phyloP scores from a whole-genome alignment of 78 protist species.

The Chrysochromulina tobinii region DNA sequence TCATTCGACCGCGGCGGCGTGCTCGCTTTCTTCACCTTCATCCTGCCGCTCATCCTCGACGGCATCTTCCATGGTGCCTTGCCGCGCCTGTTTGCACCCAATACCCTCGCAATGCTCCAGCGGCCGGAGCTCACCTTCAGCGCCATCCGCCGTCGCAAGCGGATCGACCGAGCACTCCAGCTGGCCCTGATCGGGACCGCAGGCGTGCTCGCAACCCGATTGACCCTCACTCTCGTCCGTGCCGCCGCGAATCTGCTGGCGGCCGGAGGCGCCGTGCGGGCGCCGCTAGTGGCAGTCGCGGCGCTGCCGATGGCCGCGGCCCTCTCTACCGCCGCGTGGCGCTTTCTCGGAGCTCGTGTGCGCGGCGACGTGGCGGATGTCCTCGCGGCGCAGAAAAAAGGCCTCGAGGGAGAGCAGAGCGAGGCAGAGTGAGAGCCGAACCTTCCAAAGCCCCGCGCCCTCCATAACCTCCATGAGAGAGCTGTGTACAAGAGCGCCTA shows the following conservation, averaged over 20 bases:
- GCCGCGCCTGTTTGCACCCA: background rate
- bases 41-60: conserved; percentile 8
- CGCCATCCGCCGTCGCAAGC: background rate
- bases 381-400: background rate
- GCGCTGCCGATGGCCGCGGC: background rate
- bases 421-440: too few species aligned
- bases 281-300: background rate
- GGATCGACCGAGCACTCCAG: background rate
- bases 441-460: too few species aligned
- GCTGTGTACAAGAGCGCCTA: too few species aligned
- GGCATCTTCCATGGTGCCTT: background rate
- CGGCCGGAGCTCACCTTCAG: background rate
- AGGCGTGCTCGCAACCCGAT: background rate
- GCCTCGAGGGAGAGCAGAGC: too few species aligned
- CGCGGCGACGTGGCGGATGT: background rate
- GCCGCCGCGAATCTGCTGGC: background rate
- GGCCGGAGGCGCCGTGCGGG: too few species aligned
- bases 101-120: background rate
- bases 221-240: background rate
- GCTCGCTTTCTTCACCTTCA: background rate
- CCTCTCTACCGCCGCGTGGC: background rate
- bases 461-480: too few species aligned
- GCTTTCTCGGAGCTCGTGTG: background rate
- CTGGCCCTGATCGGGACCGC: background rate
- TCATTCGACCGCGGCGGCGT: background rate